Base-by-base conservation (phyloP, 2,329 filamentous ascomycete genomes). In the Penicillium sp. region DNA sequence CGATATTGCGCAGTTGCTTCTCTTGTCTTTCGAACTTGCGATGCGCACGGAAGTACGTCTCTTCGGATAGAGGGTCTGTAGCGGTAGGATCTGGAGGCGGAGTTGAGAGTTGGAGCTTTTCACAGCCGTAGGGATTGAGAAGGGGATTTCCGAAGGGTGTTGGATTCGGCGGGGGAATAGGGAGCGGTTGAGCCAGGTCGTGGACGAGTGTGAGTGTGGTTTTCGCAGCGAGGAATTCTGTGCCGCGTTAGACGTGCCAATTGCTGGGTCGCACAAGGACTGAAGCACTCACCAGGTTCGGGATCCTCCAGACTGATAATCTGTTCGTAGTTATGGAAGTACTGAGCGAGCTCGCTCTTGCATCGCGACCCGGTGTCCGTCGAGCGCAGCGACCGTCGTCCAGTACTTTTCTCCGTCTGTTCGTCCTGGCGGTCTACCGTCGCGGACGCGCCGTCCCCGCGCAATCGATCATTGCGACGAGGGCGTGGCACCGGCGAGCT, bases 311-410 rank as follows among this genome's bases (percentile, higher is more conserved):
- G 90, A 58, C 90, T 92, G 75, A 97, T 91, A 62, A 97, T 85
- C 71, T 96, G 91, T 74, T 97, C 92, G 74, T 96, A 97, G 68
- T 95, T 92, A 49, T 90, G 87, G 69, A 97, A 97, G 76, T 96
- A 97, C 45, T 86, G 84, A 36, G 92, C 88, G 57, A 97, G 81
- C 69, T 97, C 92, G 75, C 92, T 97, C 81, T 95, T 96, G 76
- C 92, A 88, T 64, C 91, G 83, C 48, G 88, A 88, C 10, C 88
- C 89, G 66, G 83, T 83, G 70, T 96, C 91, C 67, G 95, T 90
- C 49, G 91, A 96, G 59, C 93, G 85, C 71, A 97, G 79, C 70
- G 91, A 93, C 67, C 92, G 79, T 71, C 84, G 88, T 63, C 90
- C 87, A 36, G 52, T 49, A 16, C 47, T 49, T 24, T 46, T 47